Conservation (phyloP, 805 yeast species). For the Candida ipomoeae region DNA sequence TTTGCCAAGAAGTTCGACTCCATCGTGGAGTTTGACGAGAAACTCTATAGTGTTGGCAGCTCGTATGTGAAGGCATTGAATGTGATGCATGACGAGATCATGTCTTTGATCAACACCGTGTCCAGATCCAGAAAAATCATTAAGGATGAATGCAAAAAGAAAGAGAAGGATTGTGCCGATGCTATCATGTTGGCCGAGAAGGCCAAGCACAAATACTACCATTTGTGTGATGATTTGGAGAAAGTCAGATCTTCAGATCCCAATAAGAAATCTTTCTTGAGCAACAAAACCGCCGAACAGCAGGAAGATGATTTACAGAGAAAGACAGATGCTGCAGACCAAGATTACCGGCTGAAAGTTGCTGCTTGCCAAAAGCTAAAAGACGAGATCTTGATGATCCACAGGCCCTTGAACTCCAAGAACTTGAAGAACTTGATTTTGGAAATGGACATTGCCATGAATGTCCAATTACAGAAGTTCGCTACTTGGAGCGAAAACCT, state of each 20-base stretch:
- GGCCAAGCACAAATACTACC: slow-evolving; percentile 70
- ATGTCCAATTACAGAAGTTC: slow-evolving; percentile 82
- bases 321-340: slow-evolving; percentile 80
- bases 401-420: slow-evolving; percentile 73
- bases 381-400: slow-evolving; percentile 63
- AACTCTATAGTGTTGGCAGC: slow-evolving; percentile 59
- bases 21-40: slow-evolving; percentile 75
- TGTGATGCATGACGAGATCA: slow-evolving; percentile 81
- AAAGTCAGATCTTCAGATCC: slow-evolving; percentile 79
- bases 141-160: slow-evolving; percentile 77
- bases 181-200: slow-evolving; percentile 82
- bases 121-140: slow-evolving; percentile 66
- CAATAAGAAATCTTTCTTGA: slow-evolving; percentile 74
- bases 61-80: slow-evolving; percentile 76
- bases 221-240: slow-evolving; percentile 83
- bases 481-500: slow-evolving; percentile 84
- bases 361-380: slow-evolving; percentile 67
- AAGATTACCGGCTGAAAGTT: slow-evolving; percentile 78
- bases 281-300: slow-evolving; percentile 75
- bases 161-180: slow-evolving; percentile 82
- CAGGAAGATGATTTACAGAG: slow-evolving; percentile 83
- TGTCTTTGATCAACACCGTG: slow-evolving; percentile 64
- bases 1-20: slow-evolving; percentile 63
- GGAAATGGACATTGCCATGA: slow-evolving; percentile 86
- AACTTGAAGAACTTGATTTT: slow-evolving; percentile 72